Evolutionary conservation across 2,329 filamentous ascomycete genomes (phyloP).

Genomic region (Epichloe glyceriae): DNA sequence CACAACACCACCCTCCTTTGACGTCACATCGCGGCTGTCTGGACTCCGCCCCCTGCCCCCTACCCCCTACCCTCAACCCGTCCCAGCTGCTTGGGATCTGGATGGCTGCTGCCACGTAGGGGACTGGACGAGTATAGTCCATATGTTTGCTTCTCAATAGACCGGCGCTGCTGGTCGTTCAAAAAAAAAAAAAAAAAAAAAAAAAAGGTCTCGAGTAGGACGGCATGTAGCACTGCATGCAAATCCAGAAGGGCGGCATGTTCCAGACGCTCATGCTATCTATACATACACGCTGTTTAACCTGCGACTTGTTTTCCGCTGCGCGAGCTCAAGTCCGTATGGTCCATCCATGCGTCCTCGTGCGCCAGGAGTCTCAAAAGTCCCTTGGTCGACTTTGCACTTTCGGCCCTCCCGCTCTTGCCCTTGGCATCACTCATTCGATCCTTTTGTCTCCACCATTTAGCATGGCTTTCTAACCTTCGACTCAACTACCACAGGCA

Average conservation of each 20-base stretch:
- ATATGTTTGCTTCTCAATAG: neutral
- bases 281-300: too few species aligned
- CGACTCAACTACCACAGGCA: neutral
- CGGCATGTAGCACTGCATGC: neutral
- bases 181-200: neutral
- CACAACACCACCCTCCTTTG: neutral
- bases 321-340: neutral
- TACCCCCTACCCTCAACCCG: neutral
- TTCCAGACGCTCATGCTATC: too few species aligned
- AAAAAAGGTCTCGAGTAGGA: neutral
- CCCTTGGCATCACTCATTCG: neutral
- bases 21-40: conserved; percentile 1
- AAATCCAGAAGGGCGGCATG: neutral
- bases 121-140: too few species aligned
- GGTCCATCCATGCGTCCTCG: neutral
- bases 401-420: neutral
- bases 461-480: neutral
- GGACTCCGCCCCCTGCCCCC: neutral
- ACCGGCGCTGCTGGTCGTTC: neutral
- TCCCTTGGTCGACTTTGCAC: neutral
- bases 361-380: neutral
- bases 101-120: too few species aligned
- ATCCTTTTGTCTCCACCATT: neutral
- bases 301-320: neutral
- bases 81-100: neutral